Conservation (phyloP, 208 protist species). For the Crithidia mellificae region DNA sequence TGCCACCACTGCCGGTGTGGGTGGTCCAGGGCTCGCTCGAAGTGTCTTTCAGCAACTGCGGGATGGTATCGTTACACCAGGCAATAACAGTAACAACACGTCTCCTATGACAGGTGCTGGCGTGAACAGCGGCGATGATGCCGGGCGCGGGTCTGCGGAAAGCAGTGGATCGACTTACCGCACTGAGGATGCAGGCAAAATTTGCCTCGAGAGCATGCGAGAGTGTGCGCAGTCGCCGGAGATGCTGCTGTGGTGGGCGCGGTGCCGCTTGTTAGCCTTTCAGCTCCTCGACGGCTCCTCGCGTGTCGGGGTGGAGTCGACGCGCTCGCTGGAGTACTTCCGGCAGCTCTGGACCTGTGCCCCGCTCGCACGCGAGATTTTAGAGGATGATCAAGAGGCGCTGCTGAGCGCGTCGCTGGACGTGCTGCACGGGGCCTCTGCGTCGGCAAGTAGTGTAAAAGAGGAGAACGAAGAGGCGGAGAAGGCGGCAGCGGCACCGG, state of each 20-base stretch:
- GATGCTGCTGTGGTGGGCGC: constrained; percentile 78
- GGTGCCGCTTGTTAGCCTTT: constrained; percentile 71
- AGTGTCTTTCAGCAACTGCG: too few relatives aligned
- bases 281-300: constrained; percentile 36
- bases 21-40: too few relatives aligned
- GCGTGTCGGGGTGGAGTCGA: constrained; percentile 49
- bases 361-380: constrained; percentile 38
- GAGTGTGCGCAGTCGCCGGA: constrained; percentile 30
- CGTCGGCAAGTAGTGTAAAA: not conserved
- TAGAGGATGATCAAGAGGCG: constrained; percentile 37
- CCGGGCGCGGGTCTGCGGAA: not conserved
- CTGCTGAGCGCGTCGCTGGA: constrained; percentile 21
- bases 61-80: too few relatives aligned
- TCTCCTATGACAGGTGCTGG: not conserved
- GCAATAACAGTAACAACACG: too few relatives aligned
- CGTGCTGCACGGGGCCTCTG: constrained; percentile 6
- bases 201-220: constrained; percentile 63
- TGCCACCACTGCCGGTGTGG: too few relatives aligned
- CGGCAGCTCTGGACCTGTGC: constrained; percentile 57
- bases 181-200: constrained; percentile 28
- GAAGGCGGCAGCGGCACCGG: too few relatives aligned
- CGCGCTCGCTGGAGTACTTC: constrained; percentile 55
- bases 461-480: not conserved
- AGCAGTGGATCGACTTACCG: constrained; percentile 11
- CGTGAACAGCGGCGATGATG: not conserved